Conservation (phyloP, 345 rosid genomes). For the Boechera stricta region DNA sequence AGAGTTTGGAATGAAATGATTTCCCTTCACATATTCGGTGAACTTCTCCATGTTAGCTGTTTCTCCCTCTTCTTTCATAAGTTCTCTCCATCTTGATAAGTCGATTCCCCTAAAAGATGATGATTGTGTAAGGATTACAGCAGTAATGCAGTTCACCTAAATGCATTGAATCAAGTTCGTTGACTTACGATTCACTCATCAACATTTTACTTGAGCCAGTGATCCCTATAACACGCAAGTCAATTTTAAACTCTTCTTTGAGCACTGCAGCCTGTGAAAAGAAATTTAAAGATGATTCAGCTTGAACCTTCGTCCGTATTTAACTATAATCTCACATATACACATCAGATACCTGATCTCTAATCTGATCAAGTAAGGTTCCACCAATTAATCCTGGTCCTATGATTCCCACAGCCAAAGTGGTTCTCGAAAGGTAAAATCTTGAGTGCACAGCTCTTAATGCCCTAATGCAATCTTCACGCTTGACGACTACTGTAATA, state of each 20-base stretch:
- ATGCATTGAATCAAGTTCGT: not conserved
- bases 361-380: constrained; percentile 88
- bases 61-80: constrained; percentile 67
- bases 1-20: constrained; percentile 89
- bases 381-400: constrained; percentile 96
- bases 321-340: constrained; percentile 6
- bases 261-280: constrained; percentile 78
- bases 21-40: constrained; percentile 75
- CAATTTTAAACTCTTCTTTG: constrained; percentile 95
- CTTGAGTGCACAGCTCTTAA: constrained; percentile 94
- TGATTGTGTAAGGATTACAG: constrained; percentile 9
- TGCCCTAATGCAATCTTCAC: constrained; percentile 93
- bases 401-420: constrained; percentile 87
- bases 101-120: constrained; percentile 66
- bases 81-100: constrained; percentile 81
- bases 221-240: constrained; percentile 94
- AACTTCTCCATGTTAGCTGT: constrained; percentile 77
- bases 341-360: constrained; percentile 72
- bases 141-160: constrained; percentile 2
- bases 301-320: constrained; percentile 4
- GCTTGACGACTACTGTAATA: constrained; percentile 80
- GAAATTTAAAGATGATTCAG: not conserved
- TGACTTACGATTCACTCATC: constrained; percentile 79
- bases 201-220: constrained; percentile 80
- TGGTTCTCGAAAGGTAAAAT: constrained; percentile 89